A percentile compares a stretch with the other conserved stretches of the same genome.
Evolutionary conservation across 768 basidiomycete species (phyloP).

Genomic region (Lactifluus echinatus): DNA sequence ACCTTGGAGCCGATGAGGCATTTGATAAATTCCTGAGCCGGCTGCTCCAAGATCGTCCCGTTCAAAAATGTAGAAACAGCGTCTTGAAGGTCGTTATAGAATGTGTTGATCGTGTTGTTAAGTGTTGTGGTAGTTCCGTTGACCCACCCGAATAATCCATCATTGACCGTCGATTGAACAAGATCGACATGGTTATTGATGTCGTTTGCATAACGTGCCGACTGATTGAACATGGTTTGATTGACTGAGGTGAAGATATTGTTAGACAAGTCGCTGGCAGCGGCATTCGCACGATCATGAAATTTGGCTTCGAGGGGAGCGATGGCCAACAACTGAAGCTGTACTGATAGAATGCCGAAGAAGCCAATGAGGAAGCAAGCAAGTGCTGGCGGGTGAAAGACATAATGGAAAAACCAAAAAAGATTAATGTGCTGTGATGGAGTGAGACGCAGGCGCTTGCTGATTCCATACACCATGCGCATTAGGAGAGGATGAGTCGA

Average conservation of each 20-base stretch:
- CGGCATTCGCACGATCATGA: constrained; percentile 47
- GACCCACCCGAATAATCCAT: constrained; percentile 92
- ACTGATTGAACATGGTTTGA: constrained; percentile 74
- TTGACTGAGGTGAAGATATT: constrained; percentile 74
- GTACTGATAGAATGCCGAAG: constrained; percentile 77
- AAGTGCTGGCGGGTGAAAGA: constrained; percentile 86
- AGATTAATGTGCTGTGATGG: constrained; percentile 58
- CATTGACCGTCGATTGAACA: constrained; percentile 71
- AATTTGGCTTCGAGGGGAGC: constrained; percentile 65
- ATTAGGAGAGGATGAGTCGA: constrained; percentile 67
- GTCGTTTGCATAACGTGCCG: constrained; percentile 62
- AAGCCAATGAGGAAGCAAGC: constrained; percentile 90
- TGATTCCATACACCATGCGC: constrained; percentile 48
- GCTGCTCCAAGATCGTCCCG: constrained; percentile 70
- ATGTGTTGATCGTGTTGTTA: constrained; percentile 76
- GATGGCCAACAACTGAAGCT: constrained; percentile 79
- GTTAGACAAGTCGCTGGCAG: constrained; percentile 57
- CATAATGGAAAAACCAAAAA: constrained; percentile 85
- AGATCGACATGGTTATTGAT: constrained; percentile 64
- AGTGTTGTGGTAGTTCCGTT: constrained; percentile 82
- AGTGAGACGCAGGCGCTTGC: constrained; percentile 43
- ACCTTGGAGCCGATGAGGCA: constrained; percentile 93
- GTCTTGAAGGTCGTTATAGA: constrained; percentile 80
- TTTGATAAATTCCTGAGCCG: constrained; percentile 77
- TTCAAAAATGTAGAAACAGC: constrained; percentile 75